These are phyloP conservation scores for Venturia pyrina DNA, from an alignment of 2,329 filamentous ascomycete species.

Conservation along the genomic window DNA sequence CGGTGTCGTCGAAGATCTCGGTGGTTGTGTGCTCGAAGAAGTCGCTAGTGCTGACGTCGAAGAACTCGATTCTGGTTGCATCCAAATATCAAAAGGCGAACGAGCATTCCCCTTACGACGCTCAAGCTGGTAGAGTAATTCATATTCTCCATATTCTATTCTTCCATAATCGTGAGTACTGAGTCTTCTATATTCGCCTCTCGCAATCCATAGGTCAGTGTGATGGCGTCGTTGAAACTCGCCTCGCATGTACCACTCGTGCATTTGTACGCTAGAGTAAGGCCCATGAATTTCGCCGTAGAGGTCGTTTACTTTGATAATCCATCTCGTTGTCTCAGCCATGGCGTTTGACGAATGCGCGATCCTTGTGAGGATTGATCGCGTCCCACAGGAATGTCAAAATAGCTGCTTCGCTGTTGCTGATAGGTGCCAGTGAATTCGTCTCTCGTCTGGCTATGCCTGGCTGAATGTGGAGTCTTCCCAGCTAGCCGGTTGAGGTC, in stretches of 20 bases:
- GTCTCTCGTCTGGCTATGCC: not conserved
- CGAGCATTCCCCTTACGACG: no score
- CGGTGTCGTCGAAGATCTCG: no score
- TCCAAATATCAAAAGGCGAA: no score
- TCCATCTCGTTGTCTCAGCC: constrained; percentile 98
- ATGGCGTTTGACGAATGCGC: constrained; percentile 49
- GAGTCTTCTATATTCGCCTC: constrained; percentile 49
- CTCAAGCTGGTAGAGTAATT: not conserved
- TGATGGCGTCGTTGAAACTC: constrained; percentile 98
- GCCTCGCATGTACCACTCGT: constrained; percentile 98
- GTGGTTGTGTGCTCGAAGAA: no score
- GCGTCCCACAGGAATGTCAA: no score
- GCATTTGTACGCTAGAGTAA: constrained; percentile 96
- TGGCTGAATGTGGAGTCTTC: not conserved
- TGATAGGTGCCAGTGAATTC: not conserved
- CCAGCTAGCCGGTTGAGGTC: not conserved
- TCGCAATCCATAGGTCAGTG: constrained; percentile 86
- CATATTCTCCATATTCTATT: not conserved
- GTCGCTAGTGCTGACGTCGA: no score
- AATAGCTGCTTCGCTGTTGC: not conserved
- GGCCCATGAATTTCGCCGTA: constrained; percentile 87
- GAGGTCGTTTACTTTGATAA: constrained; percentile 70
- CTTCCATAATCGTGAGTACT: no score
- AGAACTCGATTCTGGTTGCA: no score
- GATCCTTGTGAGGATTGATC: not conserved